phyloP scores from a whole-genome alignment of 2,329 filamentous ascomycete species.

The Pseudogymnoascus sp. region DNA sequence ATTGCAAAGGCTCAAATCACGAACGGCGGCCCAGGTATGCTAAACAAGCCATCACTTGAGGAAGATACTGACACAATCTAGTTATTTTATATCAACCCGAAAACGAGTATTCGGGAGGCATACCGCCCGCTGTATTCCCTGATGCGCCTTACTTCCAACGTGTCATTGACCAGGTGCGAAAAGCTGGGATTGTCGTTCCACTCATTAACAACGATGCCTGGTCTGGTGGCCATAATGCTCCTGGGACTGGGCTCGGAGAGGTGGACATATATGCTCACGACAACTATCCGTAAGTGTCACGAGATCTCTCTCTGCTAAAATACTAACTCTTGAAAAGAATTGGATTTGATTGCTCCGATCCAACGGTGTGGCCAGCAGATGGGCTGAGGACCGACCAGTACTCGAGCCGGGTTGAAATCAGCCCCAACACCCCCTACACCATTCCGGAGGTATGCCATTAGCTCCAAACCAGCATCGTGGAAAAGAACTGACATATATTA shows the following conservation, averaged over 20 bases:
- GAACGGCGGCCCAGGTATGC: slow-evolving; percentile 55
- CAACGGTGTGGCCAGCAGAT: slow-evolving; percentile 48
- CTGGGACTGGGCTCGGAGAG: slow-evolving; percentile 15
- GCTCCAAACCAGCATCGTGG: not conserved
- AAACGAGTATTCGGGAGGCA: slow-evolving; percentile 60
- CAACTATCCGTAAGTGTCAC: slow-evolving; percentile 34
- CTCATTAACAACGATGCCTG: slow-evolving; percentile 66
- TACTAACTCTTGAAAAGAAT: slow-evolving; percentile 17
- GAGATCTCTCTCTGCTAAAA: slow-evolving; percentile 25
- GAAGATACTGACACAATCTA: slow-evolving; percentile 24
- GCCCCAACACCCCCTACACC: slow-evolving; percentile 57
- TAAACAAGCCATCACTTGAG: not conserved
- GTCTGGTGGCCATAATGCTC: slow-evolving; percentile 10
- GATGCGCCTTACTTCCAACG: slow-evolving; percentile 61
- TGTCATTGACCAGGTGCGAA: slow-evolving; percentile 57
- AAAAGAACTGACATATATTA: slow-evolving; percentile 36
- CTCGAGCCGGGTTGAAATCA: slow-evolving; percentile 49
- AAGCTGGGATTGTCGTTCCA: slow-evolving; percentile 64
- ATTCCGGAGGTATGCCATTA: slow-evolving; percentile 35
- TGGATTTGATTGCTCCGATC: slow-evolving; percentile 41
- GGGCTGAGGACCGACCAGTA: slow-evolving; percentile 42
- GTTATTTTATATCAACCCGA: slow-evolving; percentile 73
- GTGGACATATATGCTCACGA: slow-evolving; percentile 28
- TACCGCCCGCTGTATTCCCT: slow-evolving; percentile 40
- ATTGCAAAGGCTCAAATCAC: slow-evolving; percentile 72